Evolutionary conservation across 2,329 filamentous ascomycete species (phyloP).

Genomic region (Hyphodiscus sp.): DNA sequence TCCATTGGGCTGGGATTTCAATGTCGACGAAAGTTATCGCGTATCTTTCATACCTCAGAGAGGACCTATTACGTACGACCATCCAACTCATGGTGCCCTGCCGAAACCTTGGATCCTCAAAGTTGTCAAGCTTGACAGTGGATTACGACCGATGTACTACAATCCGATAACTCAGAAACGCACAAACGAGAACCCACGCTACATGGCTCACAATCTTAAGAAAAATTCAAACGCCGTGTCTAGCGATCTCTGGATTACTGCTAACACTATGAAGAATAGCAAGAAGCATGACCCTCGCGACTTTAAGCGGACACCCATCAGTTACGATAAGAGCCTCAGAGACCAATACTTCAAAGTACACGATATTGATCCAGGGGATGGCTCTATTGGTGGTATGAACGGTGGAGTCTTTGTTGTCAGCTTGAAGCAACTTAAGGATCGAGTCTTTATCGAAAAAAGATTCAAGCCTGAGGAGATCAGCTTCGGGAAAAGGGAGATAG

Average conservation of each 20-base stretch:
- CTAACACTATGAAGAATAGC: background rate
- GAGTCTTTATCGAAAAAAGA: conserved; percentile 16
- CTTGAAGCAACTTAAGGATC: conserved; percentile 6
- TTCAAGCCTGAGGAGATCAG: conserved; percentile 6
- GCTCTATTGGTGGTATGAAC: conserved; percentile 24
- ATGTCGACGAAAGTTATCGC: conserved; percentile 2
- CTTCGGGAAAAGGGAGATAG: conserved; percentile 14
- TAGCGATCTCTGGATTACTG: conserved; percentile 1
- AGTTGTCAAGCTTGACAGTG: background rate
- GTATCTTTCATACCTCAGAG: conserved; percentile 1
- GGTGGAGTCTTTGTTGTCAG: conserved; percentile 23
- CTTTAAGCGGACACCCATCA: conserved; percentile 1
- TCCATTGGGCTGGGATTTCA: conserved; percentile 9
- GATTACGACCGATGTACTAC: conserved; percentile 7
- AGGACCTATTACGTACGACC: background rate
- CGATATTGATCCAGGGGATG: conserved; percentile 19
- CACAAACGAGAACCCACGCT: conserved; percentile 5
- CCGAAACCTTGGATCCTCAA: conserved; percentile 15
- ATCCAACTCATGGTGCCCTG: conserved; percentile 15
- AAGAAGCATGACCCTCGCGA: background rate
- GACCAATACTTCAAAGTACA: conserved; percentile 20
- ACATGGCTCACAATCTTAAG: conserved; percentile 1
- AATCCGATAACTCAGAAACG: conserved; percentile 5
- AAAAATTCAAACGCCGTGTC: background rate
- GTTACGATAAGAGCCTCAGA: conserved; percentile 6